Base-by-base conservation (phyloP, 2,329 filamentous ascomycete species). In the Xylaria sp. region DNA sequence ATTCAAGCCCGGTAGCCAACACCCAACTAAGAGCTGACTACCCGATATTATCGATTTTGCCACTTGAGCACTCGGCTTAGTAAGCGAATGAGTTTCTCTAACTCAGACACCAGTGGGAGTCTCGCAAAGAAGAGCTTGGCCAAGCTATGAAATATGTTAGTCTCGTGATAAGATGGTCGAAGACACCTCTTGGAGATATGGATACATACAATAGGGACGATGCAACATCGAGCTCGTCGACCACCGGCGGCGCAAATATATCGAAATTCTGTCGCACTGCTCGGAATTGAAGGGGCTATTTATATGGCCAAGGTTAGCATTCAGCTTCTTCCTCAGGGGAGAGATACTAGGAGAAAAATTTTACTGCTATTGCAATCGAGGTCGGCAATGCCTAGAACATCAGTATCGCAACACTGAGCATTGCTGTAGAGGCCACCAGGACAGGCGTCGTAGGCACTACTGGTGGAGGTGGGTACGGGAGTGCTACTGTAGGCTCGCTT, bases 351-450 rank as follows among this genome's bases (percentile, higher is more conserved):
- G 4, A 27, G n/a, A 38, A 15, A n/a, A 39, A 13, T 22, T 60
- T 44, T 44, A 67, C 54, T 25, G 36, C 31, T 44, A 10, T 3
- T 10, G 51, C 65, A 67, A 54, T 64, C 17, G 20, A 67, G 17
- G 44, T 63, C 61, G 15, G 61, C 61, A 44, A 65, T 0, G n/a
- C 56, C 65, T 15, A 65, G 36, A 36, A 61, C 15, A 50, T 68
- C 65, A 9, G 65, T 68, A 59, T 57, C 57, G 29, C 65, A 68
- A 51, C 65, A 65, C 31, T 68, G 61, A 29, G 61, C 5, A 31
- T 9, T 7, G 53, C 61, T 68, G 38, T 53, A 68, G 10, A 68
- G 61, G 15, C 61, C 65, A 22, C 3, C 2, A 17, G 65, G 57
- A 47, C 65, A 68, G 33, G 20, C 25, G 1, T 61, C 45, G n/a